Base-by-base conservation (phyloP, 495 filamentous ascomycete species). In the Lepraria neglecta region DNA sequence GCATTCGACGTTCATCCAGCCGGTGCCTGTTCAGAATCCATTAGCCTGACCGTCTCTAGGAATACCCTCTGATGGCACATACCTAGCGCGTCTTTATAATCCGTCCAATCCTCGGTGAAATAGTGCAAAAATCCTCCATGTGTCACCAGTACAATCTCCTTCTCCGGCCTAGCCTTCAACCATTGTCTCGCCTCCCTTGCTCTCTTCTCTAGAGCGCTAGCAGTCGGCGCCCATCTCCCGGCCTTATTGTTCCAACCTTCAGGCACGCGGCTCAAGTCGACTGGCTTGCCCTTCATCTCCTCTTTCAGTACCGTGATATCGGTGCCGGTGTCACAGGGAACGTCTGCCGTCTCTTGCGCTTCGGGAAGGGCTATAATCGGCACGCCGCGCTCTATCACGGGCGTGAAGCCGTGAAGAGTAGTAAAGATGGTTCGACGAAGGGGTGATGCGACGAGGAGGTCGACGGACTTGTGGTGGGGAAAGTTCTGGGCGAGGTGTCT, bases 381-480 rank as follows among this genome's bases (percentile, higher is more conserved):
- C 44, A 80, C 60, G n/a, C 75, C 75, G 19, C 76, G 74, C 30
- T 77, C 60, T 54, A 82, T 75, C 6, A 78, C 71, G 4, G 84
- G 76, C 50, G 70, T 72, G 74, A 96, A 96, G 51, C 81, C 82
- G 54, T 84, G 73, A 11, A 96, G 78, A 6, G 87, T 84, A 0
- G 92, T 96, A 70, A 88, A 86, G 38, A 97, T 75, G 4, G 92
- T 95, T 58, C 92, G 86, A 27, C 86, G 85, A 52, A 96, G 79
- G 1, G 92, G 92, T 0, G 90, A 95, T 50, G 90, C 84, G 19
- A 92, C 82, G 3, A 96, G 78, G 56, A 91, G 79, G 7, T 85
- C 84, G 71, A 92, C 73, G 40, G 81, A 70, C 24, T 78, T 72
- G 67, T 86, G 83, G 69, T 76, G 66, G 12, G 88, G 87, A 72